Conservation (phyloP, 1,284 basidiomycete species). For the Agroathelia rolfsii region DNA sequence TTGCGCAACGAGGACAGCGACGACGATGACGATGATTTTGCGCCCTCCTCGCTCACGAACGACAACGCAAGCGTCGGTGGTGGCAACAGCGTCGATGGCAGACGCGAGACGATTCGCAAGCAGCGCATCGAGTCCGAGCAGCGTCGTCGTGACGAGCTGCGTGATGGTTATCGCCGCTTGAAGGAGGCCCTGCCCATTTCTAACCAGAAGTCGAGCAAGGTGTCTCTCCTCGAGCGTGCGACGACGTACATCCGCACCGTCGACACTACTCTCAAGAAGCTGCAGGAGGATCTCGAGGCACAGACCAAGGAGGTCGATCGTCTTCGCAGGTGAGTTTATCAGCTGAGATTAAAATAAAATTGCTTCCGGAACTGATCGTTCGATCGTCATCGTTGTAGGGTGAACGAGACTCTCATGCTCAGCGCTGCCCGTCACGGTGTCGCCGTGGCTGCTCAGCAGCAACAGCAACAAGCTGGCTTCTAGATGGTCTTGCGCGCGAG, state of each 20-base stretch:
- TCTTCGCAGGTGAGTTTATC: constrained; percentile 44
- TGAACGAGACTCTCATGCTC: constrained; percentile 80
- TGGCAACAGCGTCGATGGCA: constrained; percentile 39
- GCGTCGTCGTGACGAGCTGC: constrained; percentile 76
- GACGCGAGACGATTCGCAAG: constrained; percentile 75
- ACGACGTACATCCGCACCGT: constrained; percentile 74
- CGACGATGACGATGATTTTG: constrained; percentile 56
- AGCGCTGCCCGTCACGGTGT: constrained; percentile 51
- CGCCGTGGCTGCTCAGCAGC: constrained; percentile 36
- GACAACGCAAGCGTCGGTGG: no score
- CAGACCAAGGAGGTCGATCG: constrained; percentile 69
- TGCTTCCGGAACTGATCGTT: constrained; percentile 9
- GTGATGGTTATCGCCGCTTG: constrained; percentile 78
- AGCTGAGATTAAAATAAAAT: not conserved
- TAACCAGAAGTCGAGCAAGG: constrained; percentile 85
- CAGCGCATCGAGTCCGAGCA: constrained; percentile 85
- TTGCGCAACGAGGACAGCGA: constrained; percentile 52
- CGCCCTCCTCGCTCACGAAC: constrained; percentile 31
- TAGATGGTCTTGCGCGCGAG: no score
- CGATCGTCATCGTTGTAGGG: constrained; percentile 24
- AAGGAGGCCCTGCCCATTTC: constrained; percentile 77
- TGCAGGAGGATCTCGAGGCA: constrained; percentile 65
- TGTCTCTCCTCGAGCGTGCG: constrained; percentile 75
- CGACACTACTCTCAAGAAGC: constrained; percentile 61
- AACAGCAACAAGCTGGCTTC: no score